phyloP scores from a whole-genome alignment of 176 grass and related monocot genomes.

The Aegilops sharonensis region DNA sequence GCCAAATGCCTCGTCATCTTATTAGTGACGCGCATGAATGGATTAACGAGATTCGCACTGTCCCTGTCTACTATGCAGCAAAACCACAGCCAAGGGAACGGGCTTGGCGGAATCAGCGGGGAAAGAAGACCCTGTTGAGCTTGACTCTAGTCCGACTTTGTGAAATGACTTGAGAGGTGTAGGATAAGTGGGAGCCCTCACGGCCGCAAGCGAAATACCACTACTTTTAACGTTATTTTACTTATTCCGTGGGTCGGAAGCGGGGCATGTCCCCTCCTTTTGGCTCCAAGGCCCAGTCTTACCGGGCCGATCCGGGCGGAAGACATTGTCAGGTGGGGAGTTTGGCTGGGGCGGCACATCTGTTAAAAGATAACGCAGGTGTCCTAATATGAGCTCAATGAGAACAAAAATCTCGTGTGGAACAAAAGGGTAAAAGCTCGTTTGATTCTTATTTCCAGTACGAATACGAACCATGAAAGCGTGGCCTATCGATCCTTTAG shows the following conservation, averaged over 20 bases:
- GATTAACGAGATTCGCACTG: slow-evolving; percentile 52
- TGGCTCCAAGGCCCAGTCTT: not conserved
- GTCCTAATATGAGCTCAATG: slow-evolving; percentile 70
- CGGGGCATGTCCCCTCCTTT: slow-evolving; percentile 3
- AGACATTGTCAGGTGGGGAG: slow-evolving; percentile 75
- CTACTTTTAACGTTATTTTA: slow-evolving; percentile 85
- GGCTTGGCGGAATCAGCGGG: not conserved
- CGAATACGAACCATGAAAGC: slow-evolving; percentile 66
- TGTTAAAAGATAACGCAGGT: slow-evolving; percentile 65
- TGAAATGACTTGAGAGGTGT: no score
- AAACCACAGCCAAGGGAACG: not conserved
- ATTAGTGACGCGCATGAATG: slow-evolving; percentile 36
- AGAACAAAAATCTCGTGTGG: slow-evolving; percentile 66
- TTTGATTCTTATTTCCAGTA: slow-evolving; percentile 70
- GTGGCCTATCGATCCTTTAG: slow-evolving; percentile 74
- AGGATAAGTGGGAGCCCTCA: no score
- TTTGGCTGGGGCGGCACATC: slow-evolving; percentile 55
- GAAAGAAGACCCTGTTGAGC: not conserved
- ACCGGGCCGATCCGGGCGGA: slow-evolving; percentile 32
- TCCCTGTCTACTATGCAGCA: slow-evolving; percentile 29
- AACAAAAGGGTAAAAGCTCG: slow-evolving; percentile 74
- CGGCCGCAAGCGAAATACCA: slow-evolving; percentile 37
- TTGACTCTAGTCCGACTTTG: not conserved
- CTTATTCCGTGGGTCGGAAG: slow-evolving; percentile 61
- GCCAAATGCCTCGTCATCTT: slow-evolving; percentile 68